Conservation (phyloP, 2,329 filamentous ascomycete species). For the Daldinia sp. region DNA sequence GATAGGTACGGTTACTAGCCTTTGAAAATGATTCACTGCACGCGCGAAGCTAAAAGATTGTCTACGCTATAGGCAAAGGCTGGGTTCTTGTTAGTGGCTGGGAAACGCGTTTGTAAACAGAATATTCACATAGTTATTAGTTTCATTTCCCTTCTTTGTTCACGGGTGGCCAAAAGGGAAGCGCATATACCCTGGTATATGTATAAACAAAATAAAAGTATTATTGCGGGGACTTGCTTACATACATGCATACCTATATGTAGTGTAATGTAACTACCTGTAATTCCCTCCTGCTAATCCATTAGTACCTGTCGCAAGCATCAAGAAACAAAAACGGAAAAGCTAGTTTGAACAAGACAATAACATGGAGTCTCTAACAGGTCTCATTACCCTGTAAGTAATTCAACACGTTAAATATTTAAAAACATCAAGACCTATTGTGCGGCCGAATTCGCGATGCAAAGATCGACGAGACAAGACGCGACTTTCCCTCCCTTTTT, state of each 20-base stretch:
- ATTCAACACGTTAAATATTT: slow-evolving; percentile 33
- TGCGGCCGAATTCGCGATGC: slow-evolving; percentile 29
- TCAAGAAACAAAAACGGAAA: slow-evolving; percentile 14
- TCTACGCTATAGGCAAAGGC: background rate
- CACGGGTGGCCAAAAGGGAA: slow-evolving; percentile 1
- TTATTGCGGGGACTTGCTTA: slow-evolving; percentile 32
- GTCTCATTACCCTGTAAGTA: slow-evolving; percentile 30
- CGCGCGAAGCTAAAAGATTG: too few relatives aligned
- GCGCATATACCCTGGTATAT: background rate
- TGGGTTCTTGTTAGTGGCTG: slow-evolving; percentile 30
- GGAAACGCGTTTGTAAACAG: slow-evolving; percentile 35
- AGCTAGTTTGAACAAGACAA: slow-evolving; percentile 38
- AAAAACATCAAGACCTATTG: slow-evolving; percentile 20
- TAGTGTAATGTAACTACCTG: too few relatives aligned
- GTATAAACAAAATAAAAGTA: slow-evolving; percentile 9
- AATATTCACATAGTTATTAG: slow-evolving; percentile 6
- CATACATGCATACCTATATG: too few relatives aligned
- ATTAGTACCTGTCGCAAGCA: too few relatives aligned
- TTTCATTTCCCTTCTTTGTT: slow-evolving; percentile 16
- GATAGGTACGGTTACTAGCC: background rate
- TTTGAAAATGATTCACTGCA: background rate
- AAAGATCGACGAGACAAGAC: slow-evolving; percentile 13
- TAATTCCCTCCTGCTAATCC: too few relatives aligned
- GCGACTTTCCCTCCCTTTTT: slow-evolving; percentile 16
- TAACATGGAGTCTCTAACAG: slow-evolving; percentile 35